Percentiles rank a stretch among this genome's conserved stretches.
phyloP scores from a whole-genome alignment of 2,329 filamentous ascomycete genomes.

The Botrytis medusae region DNA sequence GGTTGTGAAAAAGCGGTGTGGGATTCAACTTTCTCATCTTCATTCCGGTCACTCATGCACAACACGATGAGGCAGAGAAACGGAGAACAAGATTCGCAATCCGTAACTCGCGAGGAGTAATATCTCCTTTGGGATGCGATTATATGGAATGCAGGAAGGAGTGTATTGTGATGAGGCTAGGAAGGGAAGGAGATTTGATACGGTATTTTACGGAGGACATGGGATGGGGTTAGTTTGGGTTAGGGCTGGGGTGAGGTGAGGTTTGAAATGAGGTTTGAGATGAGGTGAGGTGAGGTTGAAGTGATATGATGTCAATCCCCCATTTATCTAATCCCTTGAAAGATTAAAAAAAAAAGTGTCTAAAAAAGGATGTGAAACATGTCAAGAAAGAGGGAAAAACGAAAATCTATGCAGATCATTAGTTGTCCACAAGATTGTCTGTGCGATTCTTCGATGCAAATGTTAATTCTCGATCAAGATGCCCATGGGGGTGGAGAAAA shows the following conservation, averaged over 20 bases:
- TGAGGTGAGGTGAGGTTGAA: not conserved
- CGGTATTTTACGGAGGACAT: not conserved
- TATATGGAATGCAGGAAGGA: not conserved
- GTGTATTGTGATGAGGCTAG: not conserved
- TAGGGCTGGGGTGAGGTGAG: not conserved
- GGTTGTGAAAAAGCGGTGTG: slow-evolving; percentile 1
- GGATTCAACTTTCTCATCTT: not conserved
- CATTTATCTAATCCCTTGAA: not conserved
- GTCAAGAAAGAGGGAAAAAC: not conserved
- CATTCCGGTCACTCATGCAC: not conserved
- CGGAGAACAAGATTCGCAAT: not conserved
- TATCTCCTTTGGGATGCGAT: not conserved
- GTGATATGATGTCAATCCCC: not conserved
- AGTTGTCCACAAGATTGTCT: not conserved
- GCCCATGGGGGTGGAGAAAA: slow-evolving; percentile 1
- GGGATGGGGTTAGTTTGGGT: not conserved
- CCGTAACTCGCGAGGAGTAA: not conserved
- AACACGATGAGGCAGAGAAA: not conserved
- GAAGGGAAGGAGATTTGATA: not conserved
- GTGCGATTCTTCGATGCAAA: not conserved
- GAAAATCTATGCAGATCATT: not conserved
- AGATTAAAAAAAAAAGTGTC: not conserved
- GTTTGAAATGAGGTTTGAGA: not conserved
- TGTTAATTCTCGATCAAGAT: not conserved
- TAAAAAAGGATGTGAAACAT: not conserved